Base-by-base conservation (phyloP, 371 early-diverging fungal species). In the Haplosporangium sp. region DNA sequence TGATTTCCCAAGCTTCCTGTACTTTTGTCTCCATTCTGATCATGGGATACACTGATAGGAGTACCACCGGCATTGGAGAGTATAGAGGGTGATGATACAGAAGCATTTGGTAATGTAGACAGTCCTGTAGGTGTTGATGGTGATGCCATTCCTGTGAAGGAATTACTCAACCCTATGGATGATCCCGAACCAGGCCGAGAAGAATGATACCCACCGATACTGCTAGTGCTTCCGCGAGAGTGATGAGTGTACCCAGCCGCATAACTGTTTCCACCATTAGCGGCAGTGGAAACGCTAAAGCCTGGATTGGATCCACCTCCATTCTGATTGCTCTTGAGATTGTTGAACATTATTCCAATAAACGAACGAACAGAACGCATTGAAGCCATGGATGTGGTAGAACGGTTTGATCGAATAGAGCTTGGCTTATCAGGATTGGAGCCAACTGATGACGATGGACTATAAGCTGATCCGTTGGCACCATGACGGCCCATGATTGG, bases 351-450 rank as follows among this genome's bases (percentile, higher is more conserved):
- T n/a, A 74, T 75, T n/a, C 82, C 82, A 9, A 81, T 65, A 47
- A 81, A 81, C 15, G 82, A 81, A n/a, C 67, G 63, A 11, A 81
- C 82, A 37, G 82, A 79, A 5, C 79, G 74, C 71, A 79, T 75
- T 2, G 82, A 81, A 0, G 75, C 69, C 75, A 81, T 71, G 6
- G 81, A 79, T 15, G 81, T 53, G 4, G 50, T 65, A 0, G 82
- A 81, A 0, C 59, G 67, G 59, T 71, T 81, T 48, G 75, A 75
- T 35, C 79, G 74, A 48, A 81, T 81, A 9, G 82, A 81, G 60
- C 75, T 72, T 13, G 82, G 82, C 38, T 81, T 81, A 9, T 74
- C 79, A 4, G 48, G 47, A 58, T 74, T 56, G 4, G 71, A 35
- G 1, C 53, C 63, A 4, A 55, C 47, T 34, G 74, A 52, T 35